Base-by-base conservation (phyloP, 2,329 filamentous ascomycete species). In the Diaporthe velutina region DNA sequence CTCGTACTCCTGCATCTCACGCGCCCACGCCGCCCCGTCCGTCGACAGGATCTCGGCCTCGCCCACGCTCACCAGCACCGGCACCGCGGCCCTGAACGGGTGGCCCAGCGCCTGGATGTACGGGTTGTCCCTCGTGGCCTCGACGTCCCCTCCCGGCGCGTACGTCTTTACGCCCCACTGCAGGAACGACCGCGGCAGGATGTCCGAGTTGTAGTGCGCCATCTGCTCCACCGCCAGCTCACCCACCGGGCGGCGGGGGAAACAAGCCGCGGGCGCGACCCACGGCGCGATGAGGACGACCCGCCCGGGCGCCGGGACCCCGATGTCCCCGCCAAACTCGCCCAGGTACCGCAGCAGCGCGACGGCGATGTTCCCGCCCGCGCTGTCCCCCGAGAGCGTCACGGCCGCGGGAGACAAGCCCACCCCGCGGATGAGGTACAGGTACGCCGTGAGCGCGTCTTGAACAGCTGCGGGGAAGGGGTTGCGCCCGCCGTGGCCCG, bases 381-480 rank as follows among this genome's bases (percentile, higher is more conserved):
- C 88, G 45, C 84, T 86, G 78, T 90, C 88, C 7, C 88, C 88
- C 0, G 83, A 84, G 0, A 90, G 22, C 0, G 86, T 80, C 72
- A 89, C 86, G 45, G 84, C 81, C 0, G 75, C 67, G 0, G 87
- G 77, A 0, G 84, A 78, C 55, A 89, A 82, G 0, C 80, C 75
- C 19, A 86, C 78, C 6, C 81, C 80, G n/a, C 83, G 78, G 15
- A 87, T 74, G 0, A 89, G 82, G 78, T 88, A 86, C 9, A 84
- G 78, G 77, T 88, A 89, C 5, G 82, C 77, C 0, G 87, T 85
- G 57, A 90, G 76, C 4, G 81, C 81, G 77, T 90, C 88, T 79
- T 89, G 88, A 4, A 88, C 78, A 5, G 86, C 85, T 0, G 87
- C 88, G 1, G 88, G 88, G 79, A 89, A 90, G 0, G 83, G 84